Base-by-base conservation (phyloP, 306 rosid genomes). In the Albizia julibrissin region DNA sequence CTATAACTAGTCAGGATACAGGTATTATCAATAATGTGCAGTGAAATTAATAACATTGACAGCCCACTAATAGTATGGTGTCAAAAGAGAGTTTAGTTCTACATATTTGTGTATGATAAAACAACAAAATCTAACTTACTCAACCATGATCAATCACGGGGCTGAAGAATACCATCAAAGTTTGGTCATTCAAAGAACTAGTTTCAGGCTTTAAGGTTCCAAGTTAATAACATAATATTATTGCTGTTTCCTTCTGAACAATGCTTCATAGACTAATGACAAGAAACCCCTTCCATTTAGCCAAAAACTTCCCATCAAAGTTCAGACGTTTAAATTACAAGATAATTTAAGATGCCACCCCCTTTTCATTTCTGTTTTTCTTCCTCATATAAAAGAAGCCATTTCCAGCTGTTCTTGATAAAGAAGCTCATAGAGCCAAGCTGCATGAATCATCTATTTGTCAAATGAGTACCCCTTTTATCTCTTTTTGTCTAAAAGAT, bases 341-440 rank as follows among this genome's bases (percentile, higher is more conserved):
- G 43, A 37, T 27, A 61, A 49, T 72, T 46, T 80, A 46, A 80
- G 49, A 13, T 43, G 31, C 39, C 33, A 64, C 7, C 29, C 26
- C 64, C 15, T 5, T 61, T 42, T 42, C 26, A 46, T 69, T 40
- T 42, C 31, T 42, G 50, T 5, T 18, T 37, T 39, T 49, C 47
- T 59, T 42, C 62, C 43, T 6, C 27, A 52, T 75, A 24, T 43
- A 40, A 66, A 82, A 82, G n/a, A 77, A 82, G 66, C 66, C 68
- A 43, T 46, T 82, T 71, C 78, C 79, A 34, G 46, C 74, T 43
- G 59, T 77, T 77, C 74, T 64, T 26, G 40, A 21, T 40, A 27
- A 76, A 56, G 40, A 49, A 52, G 42, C 72, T 29, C 15, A 5
- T 14, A 66, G 80, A 67, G 70, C 22, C 62, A 15, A 15, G 31